A percentile compares a stretch with the other conserved stretches of the same genome.
These are phyloP conservation scores for Macrophomina tecta DNA, from an alignment of 2,329 filamentous ascomycete species.

Conservation along the genomic window DNA sequence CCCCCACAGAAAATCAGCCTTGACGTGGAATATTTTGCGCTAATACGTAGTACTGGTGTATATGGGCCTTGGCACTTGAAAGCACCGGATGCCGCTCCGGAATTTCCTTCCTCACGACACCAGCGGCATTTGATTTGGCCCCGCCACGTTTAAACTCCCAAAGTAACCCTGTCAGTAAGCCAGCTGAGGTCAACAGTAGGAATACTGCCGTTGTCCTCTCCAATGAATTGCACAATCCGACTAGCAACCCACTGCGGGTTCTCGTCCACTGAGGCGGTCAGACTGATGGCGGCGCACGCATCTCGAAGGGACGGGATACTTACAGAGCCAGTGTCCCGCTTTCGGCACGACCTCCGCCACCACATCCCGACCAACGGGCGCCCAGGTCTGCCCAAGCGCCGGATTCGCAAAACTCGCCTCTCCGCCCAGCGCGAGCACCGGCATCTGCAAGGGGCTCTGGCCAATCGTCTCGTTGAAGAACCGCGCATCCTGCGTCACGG, in stretches of 20 bases:
- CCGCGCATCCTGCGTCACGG: conserved; percentile 41
- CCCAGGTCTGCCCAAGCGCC: conserved; percentile 32
- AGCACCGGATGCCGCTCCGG: too few species aligned
- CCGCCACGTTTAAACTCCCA: neutral
- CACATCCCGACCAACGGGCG: conserved; percentile 35
- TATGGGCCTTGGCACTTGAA: too few species aligned
- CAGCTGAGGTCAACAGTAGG: conserved; percentile 31
- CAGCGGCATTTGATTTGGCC: too few species aligned
- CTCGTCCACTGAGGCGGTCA: conserved; percentile 31
- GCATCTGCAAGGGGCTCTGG: conserved; percentile 37
- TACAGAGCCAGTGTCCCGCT: conserved; percentile 49
- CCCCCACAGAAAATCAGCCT: too few species aligned
- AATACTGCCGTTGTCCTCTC: conserved; percentile 28
- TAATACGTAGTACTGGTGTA: too few species aligned
- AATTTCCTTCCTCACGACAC: too few species aligned
- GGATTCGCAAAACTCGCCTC: conserved; percentile 43
- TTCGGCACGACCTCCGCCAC: conserved; percentile 44
- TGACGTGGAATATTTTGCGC: too few species aligned
- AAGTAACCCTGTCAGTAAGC: conserved; percentile 31
- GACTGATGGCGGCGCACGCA: neutral
- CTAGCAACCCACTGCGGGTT: conserved; percentile 35
- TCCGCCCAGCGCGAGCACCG: conserved; percentile 43
- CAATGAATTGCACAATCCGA: conserved; percentile 32
- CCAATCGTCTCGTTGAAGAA: conserved; percentile 46
- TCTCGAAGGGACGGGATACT: neutral